Evolutionary conservation across 2,329 filamentous ascomycete genomes (phyloP).

Genomic region (Ramularia endophylla): DNA sequence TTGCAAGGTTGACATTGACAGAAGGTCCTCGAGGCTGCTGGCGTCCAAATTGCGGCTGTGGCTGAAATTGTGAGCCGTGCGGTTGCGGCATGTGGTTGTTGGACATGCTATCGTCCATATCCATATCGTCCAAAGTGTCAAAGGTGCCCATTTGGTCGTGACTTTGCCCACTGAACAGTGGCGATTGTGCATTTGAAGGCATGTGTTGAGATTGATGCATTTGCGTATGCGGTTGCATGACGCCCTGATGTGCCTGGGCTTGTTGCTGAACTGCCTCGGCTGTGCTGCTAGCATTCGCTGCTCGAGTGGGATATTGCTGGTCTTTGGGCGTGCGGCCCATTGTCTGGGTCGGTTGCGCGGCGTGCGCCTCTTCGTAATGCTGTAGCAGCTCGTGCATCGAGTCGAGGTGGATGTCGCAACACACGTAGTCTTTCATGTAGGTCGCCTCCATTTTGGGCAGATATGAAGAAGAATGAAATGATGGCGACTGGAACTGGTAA

Average conservation of each 20-base stretch:
- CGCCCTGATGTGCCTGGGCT: slow-evolving; percentile 22
- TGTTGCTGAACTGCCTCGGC: slow-evolving; percentile 32
- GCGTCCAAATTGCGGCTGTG: slow-evolving; percentile 48
- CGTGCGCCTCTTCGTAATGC: slow-evolving; percentile 95
- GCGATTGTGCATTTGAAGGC: slow-evolving; percentile 19
- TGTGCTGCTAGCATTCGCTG: slow-evolving; percentile 30
- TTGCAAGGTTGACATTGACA: slow-evolving; percentile 74
- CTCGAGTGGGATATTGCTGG: slow-evolving; percentile 31
- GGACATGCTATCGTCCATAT: slow-evolving; percentile 82
- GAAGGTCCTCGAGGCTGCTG: slow-evolving; percentile 57
- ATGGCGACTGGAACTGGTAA: slow-evolving; percentile 78
- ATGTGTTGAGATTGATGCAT: slow-evolving; percentile 12
- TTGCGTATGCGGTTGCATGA: slow-evolving; percentile 17
- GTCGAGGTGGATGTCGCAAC: slow-evolving; percentile 82
- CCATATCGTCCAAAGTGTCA: slow-evolving; percentile 80
- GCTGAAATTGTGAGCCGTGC: slow-evolving; percentile 38
- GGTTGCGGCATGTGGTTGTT: slow-evolving; percentile 44
- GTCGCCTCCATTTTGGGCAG: slow-evolving; percentile 61
- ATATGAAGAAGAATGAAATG: slow-evolving; percentile 57
- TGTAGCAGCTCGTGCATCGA: slow-evolving; percentile 92
- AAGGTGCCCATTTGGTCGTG: slow-evolving; percentile 28
- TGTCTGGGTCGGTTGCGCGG: slow-evolving; percentile 47
- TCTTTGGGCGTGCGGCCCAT: slow-evolving; percentile 35
- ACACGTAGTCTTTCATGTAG: slow-evolving; percentile 96
- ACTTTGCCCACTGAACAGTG: slow-evolving; percentile 29